Base-by-base conservation (phyloP, 495 filamentous ascomycete genomes). In the Symbiotaphrina buchneri region DNA sequence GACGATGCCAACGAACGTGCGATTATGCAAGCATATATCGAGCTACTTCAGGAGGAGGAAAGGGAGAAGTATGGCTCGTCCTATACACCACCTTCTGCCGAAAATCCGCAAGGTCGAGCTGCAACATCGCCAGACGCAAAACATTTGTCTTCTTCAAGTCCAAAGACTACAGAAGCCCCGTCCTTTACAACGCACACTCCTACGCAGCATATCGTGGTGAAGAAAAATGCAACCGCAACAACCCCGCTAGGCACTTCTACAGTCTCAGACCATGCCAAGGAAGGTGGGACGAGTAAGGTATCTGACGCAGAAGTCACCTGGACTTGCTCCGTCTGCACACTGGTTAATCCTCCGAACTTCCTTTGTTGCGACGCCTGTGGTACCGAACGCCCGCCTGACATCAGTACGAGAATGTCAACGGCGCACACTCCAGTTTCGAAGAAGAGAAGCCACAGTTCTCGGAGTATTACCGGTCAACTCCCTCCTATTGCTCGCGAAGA, bases 1-100 rank as follows among this genome's bases (percentile, higher is more conserved):
- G 83, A 93, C 31, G 74, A 82, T 40, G 85, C 80, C 1, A 85
- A 93, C 38, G 80, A 94, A 27, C 61, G 63, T 13, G 84, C 85
- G n/a, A 92, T 93, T 39, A 61, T 80, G 34, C 67, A 82, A 39
- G 85, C 82, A 0, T 63, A 85, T 17, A 81, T 77, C 52, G 85
- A 95, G 32, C 52, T 95, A 6, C 74, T 90, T 18, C 73, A 84
- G 41, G 64, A 83, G 39, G 75, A 84, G 40, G 85, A 94, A 40
- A 65, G 74, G 32, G 65, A 63, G 45, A 74, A 68, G 44, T 67
- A 77, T 35, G 74, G 74, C 3, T 49, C 58, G 14, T 56, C 55
- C 0, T 82, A 81, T 40, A 53, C 79, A 3, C 63, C 65, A 1
- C 66, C 72, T 0, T 74, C 63, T 35, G 57, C 57, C 29, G 48